Conservation (phyloP, 495 filamentous ascomycete genomes). For the Thermochaetoides thermophila region DNA sequence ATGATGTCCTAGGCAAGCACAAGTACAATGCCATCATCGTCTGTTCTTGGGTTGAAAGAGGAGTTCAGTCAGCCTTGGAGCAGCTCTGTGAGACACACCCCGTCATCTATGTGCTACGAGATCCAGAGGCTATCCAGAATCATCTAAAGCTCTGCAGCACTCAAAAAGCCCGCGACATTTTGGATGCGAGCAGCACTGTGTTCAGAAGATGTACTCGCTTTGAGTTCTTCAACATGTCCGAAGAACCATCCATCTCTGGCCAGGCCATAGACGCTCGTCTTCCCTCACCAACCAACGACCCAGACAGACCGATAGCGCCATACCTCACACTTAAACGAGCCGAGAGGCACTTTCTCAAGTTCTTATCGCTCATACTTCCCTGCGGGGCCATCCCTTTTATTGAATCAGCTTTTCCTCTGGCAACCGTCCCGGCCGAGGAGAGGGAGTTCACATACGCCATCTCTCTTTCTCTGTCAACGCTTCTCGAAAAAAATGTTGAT, state of each 20-base stretch:
- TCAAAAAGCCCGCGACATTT: constrained; percentile 32
- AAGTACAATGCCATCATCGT: constrained; percentile 48
- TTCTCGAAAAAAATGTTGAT: constrained; percentile 33
- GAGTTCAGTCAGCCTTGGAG: constrained; percentile 38
- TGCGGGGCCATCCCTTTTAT: constrained; percentile 36
- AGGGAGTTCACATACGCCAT: constrained; percentile 52
- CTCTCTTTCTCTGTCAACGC: constrained; percentile 40
- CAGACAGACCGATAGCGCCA: constrained; percentile 35
- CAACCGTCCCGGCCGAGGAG: constrained; percentile 43
- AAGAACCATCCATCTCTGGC: constrained; percentile 12
- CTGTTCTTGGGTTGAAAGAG: constrained; percentile 41
- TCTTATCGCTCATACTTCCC: constrained; percentile 47
- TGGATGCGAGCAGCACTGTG: constrained; percentile 31
- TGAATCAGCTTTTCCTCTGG: constrained; percentile 51
- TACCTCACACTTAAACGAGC: constrained; percentile 58
- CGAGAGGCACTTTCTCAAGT: constrained; percentile 56
- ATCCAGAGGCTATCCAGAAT: constrained; percentile 43
- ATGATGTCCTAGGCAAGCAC: constrained; percentile 45
- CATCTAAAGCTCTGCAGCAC: constrained; percentile 40
- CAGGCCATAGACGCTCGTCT: constrained; percentile 3
- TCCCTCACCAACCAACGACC: constrained; percentile 10
- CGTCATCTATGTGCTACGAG: constrained; percentile 50
- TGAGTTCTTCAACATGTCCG: constrained; percentile 57
- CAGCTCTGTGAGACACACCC: constrained; percentile 44
- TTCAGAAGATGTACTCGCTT: constrained; percentile 52